Base-by-base conservation (phyloP, 441 rosid species). In the Manihot esculenta region DNA sequence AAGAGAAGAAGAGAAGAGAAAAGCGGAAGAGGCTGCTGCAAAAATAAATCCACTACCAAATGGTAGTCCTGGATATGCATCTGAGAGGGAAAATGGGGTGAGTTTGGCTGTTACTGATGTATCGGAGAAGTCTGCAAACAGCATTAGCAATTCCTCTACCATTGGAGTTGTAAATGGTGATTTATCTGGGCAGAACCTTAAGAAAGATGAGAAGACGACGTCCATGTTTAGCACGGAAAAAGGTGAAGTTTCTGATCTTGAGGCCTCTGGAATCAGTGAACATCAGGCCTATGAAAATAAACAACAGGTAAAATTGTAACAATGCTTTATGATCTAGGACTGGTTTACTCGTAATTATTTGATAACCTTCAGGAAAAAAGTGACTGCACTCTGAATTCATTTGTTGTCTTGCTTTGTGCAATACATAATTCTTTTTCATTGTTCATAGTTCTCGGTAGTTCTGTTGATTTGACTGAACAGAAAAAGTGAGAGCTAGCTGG, bases 1-100 rank as follows among this genome's bases (percentile, higher is more conserved):
- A 76, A 84, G 79, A 75, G 94, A 89, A 79, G 89, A 88, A 72
- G 88, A 74, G 73, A 81, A 77, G 79, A 80, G 67, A 81, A 86
- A 79, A 68, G 80, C 84, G 38, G 87, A 81, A 80, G 89, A 80
- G 76, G 82, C 77, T 38, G 72, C 76, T 0, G 73, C 77, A 62
- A 66, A 68, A 77, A 81, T 66, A 72, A 81, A 64, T 72, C 81
- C 77, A 56, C n/a, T 35, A 50, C 69, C 72, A 57, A 55, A 76
- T 23, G 73, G 69, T 51, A 73, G 55, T 15, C 50, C 23, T 56
- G 66, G 67, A 64, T 70, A 53, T 56, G 81, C 62, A 18, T 51
- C 67, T 33, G 81, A 68, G 73, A 69, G 50, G 41, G 77, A 68
- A 62, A 78, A 71, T 60, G 80, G 77, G 60, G 72, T 50, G 18